Evolutionary conservation across 148 eudicot species (phyloP), one percentile per base, ranked within the genome.

Genomic region (Amaranthus cruentus): DNA sequence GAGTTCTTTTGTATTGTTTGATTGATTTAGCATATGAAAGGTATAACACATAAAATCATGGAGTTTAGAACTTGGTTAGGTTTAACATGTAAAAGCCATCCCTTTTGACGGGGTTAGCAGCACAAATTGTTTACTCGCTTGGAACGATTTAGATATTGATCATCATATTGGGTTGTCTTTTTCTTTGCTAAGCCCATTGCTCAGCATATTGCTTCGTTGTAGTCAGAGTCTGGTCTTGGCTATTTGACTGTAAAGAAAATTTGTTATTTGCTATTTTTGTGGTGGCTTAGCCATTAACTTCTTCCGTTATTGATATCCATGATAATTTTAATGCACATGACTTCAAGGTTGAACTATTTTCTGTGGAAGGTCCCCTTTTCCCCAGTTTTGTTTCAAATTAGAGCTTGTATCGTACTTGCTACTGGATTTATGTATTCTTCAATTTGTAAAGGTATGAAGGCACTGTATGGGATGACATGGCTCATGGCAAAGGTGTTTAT

Each of bases 401-500:
- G 47, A 51, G 53, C n/a, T 70, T 21, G 7, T 70, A 43, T 47
- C n/a, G 18, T 44, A 13, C 18, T 18, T 64, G 49, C 66, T 70
- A 13, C 70, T 69, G 21, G 5, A 15, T 28, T 47, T 13, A 50
- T 63, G 70, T 58, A 51, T 50, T 47, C 50, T 21, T 76, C 8
- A 28, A 52, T 80, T 64, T n/a, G 5, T 21, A 5, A 75, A 93
- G 98, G 76, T 93, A 90, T 79, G 96, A 93, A 86, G 98, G 98
- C 72, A 93, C 98, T 47, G 94, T 89, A 61, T 93, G 98, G 98
- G 98, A 93, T 79, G 98, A 93, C 76, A 69, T 86, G 82, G 98
- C 98, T 66, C 98, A 93, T 75, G 98, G 96, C 64, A 90, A 90
- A 84, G 96, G 98, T 63, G 98, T 93, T 79, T 90, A 80, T 83